Base-by-base conservation (phyloP, 31 red algal species). In the Endocladia muricata region DNA sequence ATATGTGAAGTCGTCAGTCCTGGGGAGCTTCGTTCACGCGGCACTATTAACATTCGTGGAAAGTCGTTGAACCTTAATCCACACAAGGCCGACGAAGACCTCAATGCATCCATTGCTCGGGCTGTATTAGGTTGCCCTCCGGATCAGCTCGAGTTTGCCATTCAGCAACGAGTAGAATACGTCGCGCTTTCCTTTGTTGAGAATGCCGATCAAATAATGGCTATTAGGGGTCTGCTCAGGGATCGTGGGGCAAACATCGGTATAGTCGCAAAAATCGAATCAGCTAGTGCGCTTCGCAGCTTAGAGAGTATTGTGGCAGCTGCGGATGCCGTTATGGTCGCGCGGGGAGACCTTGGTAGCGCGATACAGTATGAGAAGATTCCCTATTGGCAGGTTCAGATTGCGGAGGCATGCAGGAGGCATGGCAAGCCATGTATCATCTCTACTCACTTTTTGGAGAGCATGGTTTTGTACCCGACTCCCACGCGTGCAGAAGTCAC, bases 401-500 rank as follows among this genome's bases (percentile, higher is more conserved):
- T 98, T 48, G 82, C 79, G 37, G 57, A 88, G 17, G 54, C 91
- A 0, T 93, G 90, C 75, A 74, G 81, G 30, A 41, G 61, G 17
- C 70, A 88, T 64, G 88, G 83, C 21, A 98, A 98, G 52, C 92
- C 96, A 17, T 93, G 89, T 51, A 69, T 98, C 41, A 76, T 98
- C 31, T 93, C 96, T 2, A 98, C 96, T 28, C 96, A 98, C 67
- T 93, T 98, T 55, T 75, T 98, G 1, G 96, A 98, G 57, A 90
- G 84, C 15, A 98, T 98, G 96, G 90, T 98, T 11, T 69, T 93
- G 44, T 98, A 98, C 76, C 96, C 96, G 21, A 98, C 96, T 19
- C 96, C 96, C 31, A 98, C 96, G 9, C 84, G 96, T 56, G 96
- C 96, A 0, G 96, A 98, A 68, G 92, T 98, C 40, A 95, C 96